Base-by-base conservation (phyloP, 306 rosid species). In the Vigna hirtella region DNA sequence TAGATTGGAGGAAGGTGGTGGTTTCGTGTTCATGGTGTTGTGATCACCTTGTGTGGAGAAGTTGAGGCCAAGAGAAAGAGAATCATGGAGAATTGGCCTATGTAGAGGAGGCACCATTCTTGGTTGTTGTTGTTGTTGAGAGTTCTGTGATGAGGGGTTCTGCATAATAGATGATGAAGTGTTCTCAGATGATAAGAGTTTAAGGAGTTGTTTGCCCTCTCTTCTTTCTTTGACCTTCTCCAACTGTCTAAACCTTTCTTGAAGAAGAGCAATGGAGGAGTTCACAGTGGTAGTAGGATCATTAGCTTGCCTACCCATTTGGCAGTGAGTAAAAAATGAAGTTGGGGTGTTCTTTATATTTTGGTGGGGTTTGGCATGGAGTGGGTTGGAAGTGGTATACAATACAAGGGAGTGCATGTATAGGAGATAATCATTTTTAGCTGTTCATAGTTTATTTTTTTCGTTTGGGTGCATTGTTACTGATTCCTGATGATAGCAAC, bases 141-240 rank as follows among this genome's bases (percentile, higher is more conserved):
- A 82, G 53, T 53, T 40, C 13, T 72, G 77, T 45, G 80, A 55
- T 20, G 86, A 28, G 22, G 80, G 85, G 73, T 74, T 70, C 62
- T 72, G 81, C 83, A 77, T 38, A 28, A 18, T 20, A 57, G 34
- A 14, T 14, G 77, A 68, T 20, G 81, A 61, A 36, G 56, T 11
- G 49, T 9, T 83, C 50, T 75, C 79, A 3, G 76, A 68, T 4
- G 90, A 83, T 58, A 87, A 79, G 43, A 83, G 73, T 70, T 83
- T 82, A 32, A 83, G 79, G 62, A 95, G 87, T 81, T 95, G 85
- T 63, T 87, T 90, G 64, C 90, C 93, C 69, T 92, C 97, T 77
- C 98, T 92, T 61, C 89, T 92, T 74, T 89, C 93, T 75, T 92
- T 95, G 79, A 88, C 97, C 85, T 91, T 95, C 88, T 95, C 95